phyloP scores from a whole-genome alignment of 257 asterid species.

The Haberlea rhodopensis region DNA sequence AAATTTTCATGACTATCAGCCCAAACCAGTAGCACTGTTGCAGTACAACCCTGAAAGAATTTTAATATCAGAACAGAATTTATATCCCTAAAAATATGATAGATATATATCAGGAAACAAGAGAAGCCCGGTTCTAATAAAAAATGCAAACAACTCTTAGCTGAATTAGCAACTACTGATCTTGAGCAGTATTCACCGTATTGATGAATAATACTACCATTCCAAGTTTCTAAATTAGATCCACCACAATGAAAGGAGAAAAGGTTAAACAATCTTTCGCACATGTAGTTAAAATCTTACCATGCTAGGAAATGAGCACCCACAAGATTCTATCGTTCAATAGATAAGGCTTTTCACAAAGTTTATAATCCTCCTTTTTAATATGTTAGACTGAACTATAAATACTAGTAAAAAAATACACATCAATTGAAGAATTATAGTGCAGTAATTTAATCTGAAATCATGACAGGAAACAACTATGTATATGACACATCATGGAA shows the following conservation, averaged over 20 bases:
- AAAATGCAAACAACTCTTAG: not conserved
- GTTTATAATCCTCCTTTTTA: not conserved
- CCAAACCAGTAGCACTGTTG: constrained; percentile 94
- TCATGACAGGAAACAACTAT: constrained; percentile 9
- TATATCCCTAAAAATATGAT: constrained; percentile 20
- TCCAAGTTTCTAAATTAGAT: not conserved
- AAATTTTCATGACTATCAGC: constrained; percentile 55
- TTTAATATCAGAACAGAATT: constrained; percentile 26
- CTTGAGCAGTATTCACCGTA: constrained; percentile 14
- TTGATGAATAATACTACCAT: constrained; percentile 5
- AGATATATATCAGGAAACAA: constrained; percentile 17
- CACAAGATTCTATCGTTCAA: not conserved
- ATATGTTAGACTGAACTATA: not conserved
- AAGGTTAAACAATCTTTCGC: constrained; percentile 10
- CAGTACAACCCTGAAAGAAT: constrained; percentile 92
- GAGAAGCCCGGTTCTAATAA: constrained; percentile 11
- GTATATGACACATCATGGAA: not conserved
- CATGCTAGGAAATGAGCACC: not conserved
- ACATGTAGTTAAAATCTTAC: not conserved
- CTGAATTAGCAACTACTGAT: not conserved
- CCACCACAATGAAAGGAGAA: constrained; percentile 6
- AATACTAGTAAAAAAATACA: not conserved
- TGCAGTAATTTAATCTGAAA: constrained; percentile 6
- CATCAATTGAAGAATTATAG: not conserved
- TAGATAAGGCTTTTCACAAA: not conserved